Conservation (phyloP, 116 monocot species). For the Papilionanthe hybrid region DNA sequence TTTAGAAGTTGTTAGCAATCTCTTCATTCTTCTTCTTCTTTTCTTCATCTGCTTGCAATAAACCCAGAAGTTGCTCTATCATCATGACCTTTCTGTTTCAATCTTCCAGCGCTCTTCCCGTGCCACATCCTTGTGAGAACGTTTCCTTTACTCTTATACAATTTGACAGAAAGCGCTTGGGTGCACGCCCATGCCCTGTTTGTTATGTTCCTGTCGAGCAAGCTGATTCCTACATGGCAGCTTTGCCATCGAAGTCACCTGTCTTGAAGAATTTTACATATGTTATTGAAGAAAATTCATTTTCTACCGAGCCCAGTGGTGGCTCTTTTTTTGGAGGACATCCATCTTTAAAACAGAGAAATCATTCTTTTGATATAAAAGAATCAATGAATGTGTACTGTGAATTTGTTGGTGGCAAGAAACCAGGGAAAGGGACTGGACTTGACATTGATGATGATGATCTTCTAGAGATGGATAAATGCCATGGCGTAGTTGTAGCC, state of each 20-base stretch:
- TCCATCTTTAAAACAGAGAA: conserved; percentile 71
- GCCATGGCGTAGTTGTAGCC: conserved; percentile 78
- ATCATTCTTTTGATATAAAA: conserved; percentile 60
- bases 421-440: conserved; percentile 63
- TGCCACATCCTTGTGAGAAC: conserved; percentile 56
- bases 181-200: conserved; percentile 81
- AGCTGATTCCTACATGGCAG: conserved; percentile 63
- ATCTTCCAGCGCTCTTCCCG: conserved; percentile 18
- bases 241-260: conserved; percentile 55
- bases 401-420: conserved; percentile 80
- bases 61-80: too few species aligned
- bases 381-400: conserved; percentile 91
- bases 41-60: too few species aligned
- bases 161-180: conserved; percentile 53
- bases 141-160: conserved; percentile 45
- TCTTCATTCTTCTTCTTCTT: too few species aligned
- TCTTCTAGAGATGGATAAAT: conserved; percentile 89
- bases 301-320: conserved; percentile 38
- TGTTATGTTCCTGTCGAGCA: conserved; percentile 81
- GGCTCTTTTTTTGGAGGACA: conserved; percentile 80
- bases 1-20: too few species aligned
- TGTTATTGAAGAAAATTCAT: conserved; percentile 45
- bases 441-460: conserved; percentile 74
- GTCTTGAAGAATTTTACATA: conserved; percentile 58
- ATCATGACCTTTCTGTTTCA: conserved; percentile 16